Evolutionary conservation across 116 monocot genomes (phyloP).

Genomic region (Dioscorea cayenensis): DNA sequence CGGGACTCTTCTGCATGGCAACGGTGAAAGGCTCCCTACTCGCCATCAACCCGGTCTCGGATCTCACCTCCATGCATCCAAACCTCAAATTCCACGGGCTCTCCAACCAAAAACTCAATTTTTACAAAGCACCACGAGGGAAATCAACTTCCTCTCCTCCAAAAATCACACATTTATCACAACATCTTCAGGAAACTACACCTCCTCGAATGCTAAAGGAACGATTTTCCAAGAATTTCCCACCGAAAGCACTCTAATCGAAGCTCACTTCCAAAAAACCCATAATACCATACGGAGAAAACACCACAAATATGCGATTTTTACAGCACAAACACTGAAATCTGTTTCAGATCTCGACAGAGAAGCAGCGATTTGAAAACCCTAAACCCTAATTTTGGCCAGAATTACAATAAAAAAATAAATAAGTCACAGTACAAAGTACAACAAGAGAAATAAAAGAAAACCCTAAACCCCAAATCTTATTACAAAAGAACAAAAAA

Average conservation of each 20-base stretch:
- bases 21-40: conserved; percentile 50
- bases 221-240: not conserved
- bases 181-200: not conserved
- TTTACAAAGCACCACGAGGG: not conserved
- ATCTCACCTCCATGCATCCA: conserved; percentile 55
- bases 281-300: not conserved
- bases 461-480: conserved; percentile 9
- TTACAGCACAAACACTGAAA: conserved; percentile 5
- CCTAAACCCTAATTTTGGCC: not conserved
- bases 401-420: not conserved
- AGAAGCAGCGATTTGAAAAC: conserved; percentile 2
- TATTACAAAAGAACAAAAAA: not conserved
- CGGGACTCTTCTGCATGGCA: conserved; percentile 43
- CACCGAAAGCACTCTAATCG: not conserved
- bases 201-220: not conserved
- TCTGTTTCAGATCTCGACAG: conserved; percentile 1
- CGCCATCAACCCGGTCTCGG: conserved; percentile 53
- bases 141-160: not conserved
- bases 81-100: not conserved
- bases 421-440: conserved; percentile 14
- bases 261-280: not conserved
- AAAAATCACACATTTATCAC: conserved; percentile 1
- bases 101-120: not conserved
- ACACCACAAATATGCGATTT: not conserved
- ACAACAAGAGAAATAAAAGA: not conserved